Percentiles rank a stretch among this genome's conserved stretches.
Evolutionary conservation across 257 asterid genomes (phyloP).

Genomic region (Thymus mandschuricus): DNA sequence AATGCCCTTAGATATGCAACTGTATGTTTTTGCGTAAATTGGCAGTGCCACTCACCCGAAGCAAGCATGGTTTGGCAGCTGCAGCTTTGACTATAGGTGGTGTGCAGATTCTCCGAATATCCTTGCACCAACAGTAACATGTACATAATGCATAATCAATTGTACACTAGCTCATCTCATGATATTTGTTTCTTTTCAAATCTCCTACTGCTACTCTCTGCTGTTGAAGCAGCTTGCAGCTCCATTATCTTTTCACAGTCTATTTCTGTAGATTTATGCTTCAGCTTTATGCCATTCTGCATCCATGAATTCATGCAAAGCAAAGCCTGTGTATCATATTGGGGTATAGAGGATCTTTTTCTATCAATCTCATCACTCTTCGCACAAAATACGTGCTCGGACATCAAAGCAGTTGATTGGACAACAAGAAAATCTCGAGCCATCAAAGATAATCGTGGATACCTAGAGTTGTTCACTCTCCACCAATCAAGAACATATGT

Average conservation of each 20-base stretch:
- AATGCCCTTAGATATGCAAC: no score
- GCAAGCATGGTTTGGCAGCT: no score
- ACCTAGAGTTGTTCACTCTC: constrained; percentile 80
- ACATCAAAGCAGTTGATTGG: constrained; percentile 71
- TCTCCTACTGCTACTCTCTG: constrained; percentile 49
- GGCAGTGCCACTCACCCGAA: no score
- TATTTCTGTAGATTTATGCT: no score
- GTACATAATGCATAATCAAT: no score
- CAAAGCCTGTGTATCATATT: constrained; percentile 48
- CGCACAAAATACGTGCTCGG: constrained; percentile 69
- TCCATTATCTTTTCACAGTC: constrained; percentile 82
- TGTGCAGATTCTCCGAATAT: no score
- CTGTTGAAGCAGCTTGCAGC: constrained; percentile 50
- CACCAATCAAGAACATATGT: constrained; percentile 95
- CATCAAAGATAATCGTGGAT: constrained; percentile 83
- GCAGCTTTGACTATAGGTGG: no score
- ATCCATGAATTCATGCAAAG: constrained; percentile 83
- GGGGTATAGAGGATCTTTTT: constrained; percentile 60
- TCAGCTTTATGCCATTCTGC: constrained; percentile 72
- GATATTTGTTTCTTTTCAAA: constrained; percentile 58
- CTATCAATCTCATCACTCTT: constrained; percentile 76
- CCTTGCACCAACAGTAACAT: no score
- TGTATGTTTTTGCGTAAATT: no score
- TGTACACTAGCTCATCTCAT: constrained; percentile 11
- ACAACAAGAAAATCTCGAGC: constrained; percentile 87